Conservation (phyloP, 1,139 yeast genomes). For the Kurtzmaniella quercitrusa region DNA sequence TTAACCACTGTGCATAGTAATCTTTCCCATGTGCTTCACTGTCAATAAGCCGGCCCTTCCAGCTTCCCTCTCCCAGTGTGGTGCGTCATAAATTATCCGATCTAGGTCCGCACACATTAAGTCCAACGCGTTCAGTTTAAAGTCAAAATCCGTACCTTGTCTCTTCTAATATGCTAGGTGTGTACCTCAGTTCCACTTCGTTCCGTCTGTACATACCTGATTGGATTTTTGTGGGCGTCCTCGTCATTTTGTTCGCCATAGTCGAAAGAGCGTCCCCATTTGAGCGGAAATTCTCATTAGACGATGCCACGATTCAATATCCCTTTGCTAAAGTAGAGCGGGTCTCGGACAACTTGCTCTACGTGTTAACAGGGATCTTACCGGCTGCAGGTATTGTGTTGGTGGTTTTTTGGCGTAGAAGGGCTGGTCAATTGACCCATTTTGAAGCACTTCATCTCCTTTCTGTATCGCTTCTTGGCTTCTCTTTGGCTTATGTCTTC, state of each 20-base stretch:
- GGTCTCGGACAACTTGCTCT: constrained; percentile 25
- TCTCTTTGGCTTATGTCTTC: constrained; percentile 44
- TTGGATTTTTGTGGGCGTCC: constrained; percentile 28
- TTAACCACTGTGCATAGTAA: no score
- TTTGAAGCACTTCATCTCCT: constrained; percentile 5
- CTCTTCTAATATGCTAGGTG: constrained; percentile 5
- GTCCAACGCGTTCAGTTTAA: no score
- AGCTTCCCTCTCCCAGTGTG: no score
- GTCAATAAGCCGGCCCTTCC: no score
- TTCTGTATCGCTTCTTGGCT: constrained; percentile 42
- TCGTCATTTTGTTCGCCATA: constrained; percentile 29
- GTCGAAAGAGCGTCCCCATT: constrained; percentile 38
- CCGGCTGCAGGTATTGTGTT: constrained; percentile 12
- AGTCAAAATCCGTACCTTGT: no score
- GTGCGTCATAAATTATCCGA: no score
- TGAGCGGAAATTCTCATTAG: constrained; percentile 29
- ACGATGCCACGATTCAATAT: constrained; percentile 38
- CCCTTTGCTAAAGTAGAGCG: constrained; percentile 44
- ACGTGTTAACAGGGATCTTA: constrained; percentile 13
- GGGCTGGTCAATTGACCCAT: constrained; percentile 2
- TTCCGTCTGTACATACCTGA: constrained; percentile 23
- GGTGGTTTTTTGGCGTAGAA: constrained; percentile 8
- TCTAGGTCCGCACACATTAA: no score
- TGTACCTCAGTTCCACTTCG: constrained; percentile 5
- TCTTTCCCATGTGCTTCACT: no score